Percentiles rank a stretch among this genome's conserved stretches.
phyloP scores from a whole-genome alignment of 805 yeast genomes.

The Wickerhamomyces hampshirensis region DNA sequence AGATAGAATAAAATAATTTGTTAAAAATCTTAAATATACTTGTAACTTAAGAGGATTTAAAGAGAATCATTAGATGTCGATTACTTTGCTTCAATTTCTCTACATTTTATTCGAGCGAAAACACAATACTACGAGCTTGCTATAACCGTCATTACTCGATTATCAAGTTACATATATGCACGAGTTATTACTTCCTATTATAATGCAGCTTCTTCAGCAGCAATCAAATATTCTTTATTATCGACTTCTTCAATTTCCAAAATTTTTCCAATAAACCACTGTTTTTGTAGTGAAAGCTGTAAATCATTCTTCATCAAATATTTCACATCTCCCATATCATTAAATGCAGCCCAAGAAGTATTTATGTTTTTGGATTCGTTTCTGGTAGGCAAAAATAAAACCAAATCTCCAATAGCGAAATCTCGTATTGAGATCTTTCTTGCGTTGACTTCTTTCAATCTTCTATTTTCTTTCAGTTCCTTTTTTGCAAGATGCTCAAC shows the following conservation, averaged over 20 bases:
- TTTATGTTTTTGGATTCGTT: constrained; percentile 1
- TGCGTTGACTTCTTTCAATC: constrained; percentile 40
- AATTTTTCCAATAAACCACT: constrained; percentile 81
- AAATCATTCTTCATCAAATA: constrained; percentile 50
- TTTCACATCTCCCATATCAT: constrained; percentile 77
- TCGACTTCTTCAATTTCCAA: constrained; percentile 38
- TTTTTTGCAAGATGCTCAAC: constrained; percentile 87
- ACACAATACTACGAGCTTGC: too few species aligned
- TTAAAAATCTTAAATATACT: too few species aligned
- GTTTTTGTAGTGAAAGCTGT: constrained; percentile 38
- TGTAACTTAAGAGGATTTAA: too few species aligned
- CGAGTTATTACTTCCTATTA: too few species aligned
- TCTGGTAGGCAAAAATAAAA: constrained; percentile 75
- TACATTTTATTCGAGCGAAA: too few species aligned
- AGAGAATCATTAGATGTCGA: too few species aligned
- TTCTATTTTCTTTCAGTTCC: constrained; percentile 66
- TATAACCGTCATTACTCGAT: too few species aligned
- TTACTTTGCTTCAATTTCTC: too few species aligned
- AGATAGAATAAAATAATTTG: too few species aligned
- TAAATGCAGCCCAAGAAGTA: constrained; percentile 83
- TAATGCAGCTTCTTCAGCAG: constrained; percentile 16
- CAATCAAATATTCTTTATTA: constrained; percentile 16
- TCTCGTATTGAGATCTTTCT: constrained; percentile 60
- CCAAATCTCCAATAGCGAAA: constrained; percentile 73
- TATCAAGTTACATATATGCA: too few species aligned